A percentile compares a stretch with the other conserved stretches of the same genome.
phyloP scores from a whole-genome alignment of 257 asterid species.

The Solanum gracilifrons region DNA sequence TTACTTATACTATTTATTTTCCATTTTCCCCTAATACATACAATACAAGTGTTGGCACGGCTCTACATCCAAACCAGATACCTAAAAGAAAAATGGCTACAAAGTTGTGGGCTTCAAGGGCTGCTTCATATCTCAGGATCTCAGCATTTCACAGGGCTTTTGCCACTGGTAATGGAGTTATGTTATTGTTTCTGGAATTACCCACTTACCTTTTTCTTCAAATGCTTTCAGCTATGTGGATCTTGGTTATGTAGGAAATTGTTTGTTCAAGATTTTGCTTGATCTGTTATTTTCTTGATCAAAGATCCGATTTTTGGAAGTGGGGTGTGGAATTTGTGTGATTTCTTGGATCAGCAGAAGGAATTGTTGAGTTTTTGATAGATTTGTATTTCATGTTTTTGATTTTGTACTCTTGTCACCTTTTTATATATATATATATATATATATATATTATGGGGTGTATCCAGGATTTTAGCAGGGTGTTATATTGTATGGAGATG shows the following conservation, averaged over 20 bases:
- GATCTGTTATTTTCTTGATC: slow-evolving; percentile 29
- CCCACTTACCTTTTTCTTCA: neutral
- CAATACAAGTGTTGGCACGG: neutral
- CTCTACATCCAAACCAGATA: neutral
- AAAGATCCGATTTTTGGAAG: slow-evolving; percentile 34
- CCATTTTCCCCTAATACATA: neutral
- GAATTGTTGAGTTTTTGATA: slow-evolving; percentile 1
- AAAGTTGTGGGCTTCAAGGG: slow-evolving; percentile 62
- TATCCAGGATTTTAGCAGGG: neutral
- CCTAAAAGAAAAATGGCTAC: slow-evolving; percentile 49
- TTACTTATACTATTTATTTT: neutral
- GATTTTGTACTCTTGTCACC: neutral
- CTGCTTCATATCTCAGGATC: slow-evolving; percentile 82
- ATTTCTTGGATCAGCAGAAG: slow-evolving; percentile 1
- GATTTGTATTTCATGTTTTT: neutral
- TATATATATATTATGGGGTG: neutral
- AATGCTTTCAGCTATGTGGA: neutral
- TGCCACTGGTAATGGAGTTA: slow-evolving; percentile 54
- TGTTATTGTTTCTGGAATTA: neutral
- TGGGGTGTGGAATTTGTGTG: slow-evolving; percentile 3
- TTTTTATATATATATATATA: neutral
- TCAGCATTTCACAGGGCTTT: slow-evolving; percentile 63
- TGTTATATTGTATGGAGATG: neutral
- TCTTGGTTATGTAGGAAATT: neutral
- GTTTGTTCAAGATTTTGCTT: neutral